Percentiles rank a stretch among this genome's conserved stretches.
Evolutionary conservation across 2,329 filamentous ascomycete genomes (phyloP).

Genomic region (Macrophomina tecta): DNA sequence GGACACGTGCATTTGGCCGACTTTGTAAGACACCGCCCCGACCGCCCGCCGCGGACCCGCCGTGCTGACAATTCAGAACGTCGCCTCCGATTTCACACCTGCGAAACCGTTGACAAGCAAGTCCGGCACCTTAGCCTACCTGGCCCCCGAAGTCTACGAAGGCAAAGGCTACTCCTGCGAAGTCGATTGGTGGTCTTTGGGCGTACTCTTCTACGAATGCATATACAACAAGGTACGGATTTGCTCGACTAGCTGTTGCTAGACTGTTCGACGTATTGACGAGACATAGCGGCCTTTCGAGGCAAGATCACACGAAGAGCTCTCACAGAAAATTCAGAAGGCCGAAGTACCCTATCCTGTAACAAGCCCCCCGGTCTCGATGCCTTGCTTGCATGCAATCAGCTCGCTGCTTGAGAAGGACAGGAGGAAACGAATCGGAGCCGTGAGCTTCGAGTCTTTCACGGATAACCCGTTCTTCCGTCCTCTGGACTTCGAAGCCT

Average conservation of each 20-base stretch:
- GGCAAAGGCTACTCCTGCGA: constrained; percentile 88
- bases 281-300: constrained; percentile 81
- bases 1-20: constrained; percentile 93
- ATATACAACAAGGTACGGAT: constrained; percentile 89
- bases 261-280: background rate
- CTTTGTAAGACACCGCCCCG: constrained; percentile 70
- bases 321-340: constrained; percentile 81
- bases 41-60: background rate
- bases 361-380: constrained; percentile 87
- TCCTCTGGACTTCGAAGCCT: constrained; percentile 78
- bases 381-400: constrained; percentile 88
- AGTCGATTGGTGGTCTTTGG: constrained; percentile 98
- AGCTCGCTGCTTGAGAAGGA: constrained; percentile 82
- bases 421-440: constrained; percentile 80
- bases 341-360: constrained; percentile 88
- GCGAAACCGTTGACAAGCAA: constrained; percentile 89
- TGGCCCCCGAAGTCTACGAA: constrained; percentile 93
- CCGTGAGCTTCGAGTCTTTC: constrained; percentile 80
- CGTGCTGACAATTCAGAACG: constrained; percentile 71
- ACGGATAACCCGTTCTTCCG: constrained; percentile 89
- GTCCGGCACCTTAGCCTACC: constrained; percentile 92
- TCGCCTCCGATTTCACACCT: constrained; percentile 89
- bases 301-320: constrained; percentile 79
- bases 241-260: background rate
- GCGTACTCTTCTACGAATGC: constrained; percentile 98